These are phyloP conservation scores for Leonotis leonurus DNA, from an alignment of 257 asterid species.

Conservation along the genomic window DNA sequence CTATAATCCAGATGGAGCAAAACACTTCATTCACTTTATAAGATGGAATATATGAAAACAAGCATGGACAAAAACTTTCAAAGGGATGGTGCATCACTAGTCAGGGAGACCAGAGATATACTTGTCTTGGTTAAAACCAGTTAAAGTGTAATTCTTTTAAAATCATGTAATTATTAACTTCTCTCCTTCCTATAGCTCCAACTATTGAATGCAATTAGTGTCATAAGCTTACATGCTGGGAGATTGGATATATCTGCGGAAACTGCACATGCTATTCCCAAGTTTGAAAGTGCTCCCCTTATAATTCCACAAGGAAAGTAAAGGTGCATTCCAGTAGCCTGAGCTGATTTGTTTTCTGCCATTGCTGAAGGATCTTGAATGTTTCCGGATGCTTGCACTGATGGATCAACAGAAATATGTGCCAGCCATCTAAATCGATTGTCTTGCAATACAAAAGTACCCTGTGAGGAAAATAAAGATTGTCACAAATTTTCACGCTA, in stretches of 20 bases:
- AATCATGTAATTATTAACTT: neutral
- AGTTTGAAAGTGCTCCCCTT: slow-evolving; percentile 94
- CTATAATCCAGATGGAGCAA: too few relatives aligned
- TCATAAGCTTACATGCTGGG: slow-evolving; percentile 81
- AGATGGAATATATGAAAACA: too few relatives aligned
- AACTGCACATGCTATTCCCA: slow-evolving; percentile 99
- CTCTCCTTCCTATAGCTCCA: neutral
- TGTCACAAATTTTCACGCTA: neutral
- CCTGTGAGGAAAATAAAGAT: slow-evolving; percentile 38
- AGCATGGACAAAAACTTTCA: too few relatives aligned
- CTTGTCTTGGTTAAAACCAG: too few relatives aligned
- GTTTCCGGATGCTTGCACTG: slow-evolving; percentile 54
- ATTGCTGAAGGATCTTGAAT: slow-evolving; percentile 90
- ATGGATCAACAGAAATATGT: slow-evolving; percentile 77
- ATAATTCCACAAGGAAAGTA: slow-evolving; percentile 97
- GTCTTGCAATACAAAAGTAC: slow-evolving; percentile 96
- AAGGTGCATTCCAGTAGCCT: slow-evolving; percentile 91
- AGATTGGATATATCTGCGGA: slow-evolving; percentile 93
- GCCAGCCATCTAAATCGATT: slow-evolving; percentile 84
- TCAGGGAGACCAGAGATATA: too few relatives aligned
- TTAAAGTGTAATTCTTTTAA: too few relatives aligned
- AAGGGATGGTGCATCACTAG: too few relatives aligned
- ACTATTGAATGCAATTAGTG: slow-evolving; percentile 4
- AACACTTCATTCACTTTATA: too few relatives aligned
- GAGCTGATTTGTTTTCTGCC: slow-evolving; percentile 82